These are phyloP conservation scores for Hymenoscyphus salicellus DNA, from an alignment of 2,329 filamentous ascomycete genomes.

Conservation along the genomic window DNA sequence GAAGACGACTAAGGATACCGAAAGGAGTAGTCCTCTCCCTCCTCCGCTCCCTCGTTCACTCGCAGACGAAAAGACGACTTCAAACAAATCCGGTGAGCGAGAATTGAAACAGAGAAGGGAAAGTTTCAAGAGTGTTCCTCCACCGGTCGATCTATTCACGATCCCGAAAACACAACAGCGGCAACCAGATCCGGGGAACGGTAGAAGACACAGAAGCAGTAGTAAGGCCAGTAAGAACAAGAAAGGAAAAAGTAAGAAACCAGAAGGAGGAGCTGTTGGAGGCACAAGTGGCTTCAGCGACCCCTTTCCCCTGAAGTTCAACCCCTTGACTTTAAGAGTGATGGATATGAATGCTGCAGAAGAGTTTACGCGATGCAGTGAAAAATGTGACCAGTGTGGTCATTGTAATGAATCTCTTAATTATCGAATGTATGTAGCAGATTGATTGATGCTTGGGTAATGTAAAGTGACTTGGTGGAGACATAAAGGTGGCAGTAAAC, in stretches of 20 bases:
- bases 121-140: neutral
- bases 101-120: neutral
- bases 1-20: neutral
- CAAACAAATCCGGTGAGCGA: neutral
- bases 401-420: neutral
- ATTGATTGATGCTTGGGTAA: neutral
- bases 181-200: neutral
- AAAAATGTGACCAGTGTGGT: neutral
- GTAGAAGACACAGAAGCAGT: neutral
- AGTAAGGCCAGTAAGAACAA: neutral
- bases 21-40: neutral
- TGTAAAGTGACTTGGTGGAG: neutral
- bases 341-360: slow-evolving; percentile 1
- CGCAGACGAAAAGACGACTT: neutral
- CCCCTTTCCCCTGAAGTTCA: slow-evolving; percentile 5
- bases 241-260: neutral
- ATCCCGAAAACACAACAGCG: neutral
- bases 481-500: too few relatives aligned
- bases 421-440: slow-evolving; percentile 5
- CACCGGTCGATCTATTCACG: neutral
- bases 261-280: neutral
- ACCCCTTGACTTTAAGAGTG: slow-evolving; percentile 2
- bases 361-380: neutral
- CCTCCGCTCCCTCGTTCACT: neutral
- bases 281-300: slow-evolving; percentile 4